These are phyloP conservation scores for Parietaria judaica DNA, from an alignment of 306 rosid species.

Conservation along the genomic window DNA sequence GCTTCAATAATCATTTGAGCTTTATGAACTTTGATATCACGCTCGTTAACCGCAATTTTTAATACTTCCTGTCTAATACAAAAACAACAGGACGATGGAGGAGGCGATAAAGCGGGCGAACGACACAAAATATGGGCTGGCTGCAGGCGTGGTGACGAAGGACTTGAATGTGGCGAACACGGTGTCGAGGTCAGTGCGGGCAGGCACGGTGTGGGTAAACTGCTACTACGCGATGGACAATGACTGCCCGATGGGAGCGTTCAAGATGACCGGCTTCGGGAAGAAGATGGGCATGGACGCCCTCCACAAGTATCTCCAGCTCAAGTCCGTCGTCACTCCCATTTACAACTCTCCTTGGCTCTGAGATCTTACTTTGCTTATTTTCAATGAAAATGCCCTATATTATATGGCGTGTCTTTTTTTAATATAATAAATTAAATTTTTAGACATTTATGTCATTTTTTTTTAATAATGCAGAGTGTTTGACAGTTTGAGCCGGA, in stretches of 20 bases:
- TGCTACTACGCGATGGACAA: slow-evolving; percentile 57
- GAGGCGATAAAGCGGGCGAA: slow-evolving; percentile 69
- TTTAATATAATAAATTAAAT: no score
- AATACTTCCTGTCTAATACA: not conserved
- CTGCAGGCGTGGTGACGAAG: slow-evolving; percentile 80
- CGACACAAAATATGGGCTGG: slow-evolving; percentile 64
- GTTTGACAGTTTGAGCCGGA: no score
- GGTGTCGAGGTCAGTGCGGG: slow-evolving; percentile 69
- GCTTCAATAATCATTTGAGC: no score
- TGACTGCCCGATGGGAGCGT: slow-evolving; percentile 74
- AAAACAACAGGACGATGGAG: slow-evolving; percentile 47
- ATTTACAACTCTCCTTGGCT: slow-evolving; percentile 66
- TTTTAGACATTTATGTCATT: no score
- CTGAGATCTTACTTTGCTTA: slow-evolving; percentile 15
- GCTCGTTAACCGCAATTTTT: no score
- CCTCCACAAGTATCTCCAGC: slow-evolving; percentile 54
- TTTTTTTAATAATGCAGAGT: no score
- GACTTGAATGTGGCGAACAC: slow-evolving; percentile 60
- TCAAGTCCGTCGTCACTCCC: slow-evolving; percentile 73
- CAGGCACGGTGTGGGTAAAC: slow-evolving; percentile 70
- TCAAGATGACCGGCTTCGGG: slow-evolving; percentile 78
- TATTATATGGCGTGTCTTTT: no score
- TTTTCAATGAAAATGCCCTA: no score
- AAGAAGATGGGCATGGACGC: slow-evolving; percentile 57
- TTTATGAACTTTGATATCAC: no score